These are phyloP conservation scores for Phaeophleospora eucalypticola DNA, from an alignment of 2,329 filamentous ascomycete genomes.

Conservation along the genomic window DNA sequence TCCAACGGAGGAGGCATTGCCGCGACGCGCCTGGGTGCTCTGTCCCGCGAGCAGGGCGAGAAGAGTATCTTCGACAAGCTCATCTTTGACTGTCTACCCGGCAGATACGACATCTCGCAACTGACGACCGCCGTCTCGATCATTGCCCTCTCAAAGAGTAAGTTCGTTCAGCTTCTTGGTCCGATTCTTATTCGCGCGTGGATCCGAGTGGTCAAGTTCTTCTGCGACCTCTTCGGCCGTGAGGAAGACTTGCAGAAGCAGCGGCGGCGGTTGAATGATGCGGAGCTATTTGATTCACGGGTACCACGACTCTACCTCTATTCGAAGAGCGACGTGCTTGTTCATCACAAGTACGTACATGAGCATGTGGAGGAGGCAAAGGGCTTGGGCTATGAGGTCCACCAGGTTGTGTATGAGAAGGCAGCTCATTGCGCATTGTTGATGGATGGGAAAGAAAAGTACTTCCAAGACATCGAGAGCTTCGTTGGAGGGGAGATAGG, in stretches of 20 bases:
- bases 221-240: conserved; percentile 2
- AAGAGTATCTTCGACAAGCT: conserved; percentile 6
- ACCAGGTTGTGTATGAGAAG: conserved; percentile 53
- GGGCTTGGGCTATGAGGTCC: conserved; percentile 48
- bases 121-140: conserved; percentile 2
- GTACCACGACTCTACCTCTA: conserved; percentile 54
- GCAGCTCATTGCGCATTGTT: conserved; percentile 61
- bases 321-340: conserved; percentile 55
- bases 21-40: conserved; percentile 21
- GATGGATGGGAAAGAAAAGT: conserved; percentile 52
- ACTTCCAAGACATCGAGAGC: conserved; percentile 47
- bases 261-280: conserved; percentile 13
- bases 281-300: conserved; percentile 6
- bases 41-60: conserved; percentile 4
- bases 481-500: not conserved
- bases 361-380: conserved; percentile 49
- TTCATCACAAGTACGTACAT: conserved; percentile 54
- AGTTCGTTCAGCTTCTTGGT: not conserved
- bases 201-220: not conserved
- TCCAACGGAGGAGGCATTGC: conserved; percentile 34
- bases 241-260: conserved; percentile 12
- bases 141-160: not conserved
- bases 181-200: not conserved
- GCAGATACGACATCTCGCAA: not conserved
- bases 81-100: conserved; percentile 5